A percentile compares a stretch with the other conserved stretches of the same genome.
These are phyloP conservation scores for Mycothermus thermophilus DNA, from an alignment of 495 filamentous ascomycete species.

Conservation along the genomic window DNA sequence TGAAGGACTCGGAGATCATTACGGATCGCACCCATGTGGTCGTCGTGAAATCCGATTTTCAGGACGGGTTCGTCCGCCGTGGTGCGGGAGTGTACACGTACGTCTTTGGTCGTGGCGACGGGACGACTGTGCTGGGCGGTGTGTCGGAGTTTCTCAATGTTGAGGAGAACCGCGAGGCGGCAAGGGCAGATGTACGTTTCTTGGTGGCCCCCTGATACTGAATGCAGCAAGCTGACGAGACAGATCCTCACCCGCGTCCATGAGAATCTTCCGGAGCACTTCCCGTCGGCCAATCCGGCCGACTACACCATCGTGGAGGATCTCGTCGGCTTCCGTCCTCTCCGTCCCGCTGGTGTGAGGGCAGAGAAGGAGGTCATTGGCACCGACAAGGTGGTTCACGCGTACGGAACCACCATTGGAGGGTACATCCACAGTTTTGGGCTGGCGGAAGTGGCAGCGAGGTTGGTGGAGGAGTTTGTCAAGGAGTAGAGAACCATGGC, in stretches of 20 bases:
- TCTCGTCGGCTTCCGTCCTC: conserved; percentile 6
- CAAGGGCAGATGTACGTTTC: conserved; percentile 5
- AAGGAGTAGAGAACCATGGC: too few relatives aligned
- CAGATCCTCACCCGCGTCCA: conserved; percentile 6
- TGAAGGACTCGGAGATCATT: conserved; percentile 5
- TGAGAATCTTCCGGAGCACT: conserved; percentile 5
- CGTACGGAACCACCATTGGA: conserved; percentile 5
- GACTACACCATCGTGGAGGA: conserved; percentile 6
- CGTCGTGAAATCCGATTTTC: conserved; percentile 4
- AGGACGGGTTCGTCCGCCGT: conserved; percentile 3
- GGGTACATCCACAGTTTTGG: conserved; percentile 10
- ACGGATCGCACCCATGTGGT: conserved; percentile 7
- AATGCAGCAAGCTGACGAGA: background rate
- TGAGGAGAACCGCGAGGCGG: background rate
- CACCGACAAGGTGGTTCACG: conserved; percentile 5
- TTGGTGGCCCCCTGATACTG: background rate
- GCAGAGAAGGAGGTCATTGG: conserved; percentile 4
- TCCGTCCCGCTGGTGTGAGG: conserved; percentile 4
- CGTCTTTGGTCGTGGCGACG: conserved; percentile 8
- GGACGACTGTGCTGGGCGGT: conserved; percentile 9
- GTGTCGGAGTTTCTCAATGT: conserved; percentile 5
- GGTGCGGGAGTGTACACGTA: conserved; percentile 5
- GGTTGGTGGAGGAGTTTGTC: conserved; percentile 7
- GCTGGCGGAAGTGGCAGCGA: conserved; percentile 1
- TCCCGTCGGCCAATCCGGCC: conserved; percentile 1